phyloP scores from a whole-genome alignment of 2,329 filamentous ascomycete genomes.

The Thielaviopsis euricoi region DNA sequence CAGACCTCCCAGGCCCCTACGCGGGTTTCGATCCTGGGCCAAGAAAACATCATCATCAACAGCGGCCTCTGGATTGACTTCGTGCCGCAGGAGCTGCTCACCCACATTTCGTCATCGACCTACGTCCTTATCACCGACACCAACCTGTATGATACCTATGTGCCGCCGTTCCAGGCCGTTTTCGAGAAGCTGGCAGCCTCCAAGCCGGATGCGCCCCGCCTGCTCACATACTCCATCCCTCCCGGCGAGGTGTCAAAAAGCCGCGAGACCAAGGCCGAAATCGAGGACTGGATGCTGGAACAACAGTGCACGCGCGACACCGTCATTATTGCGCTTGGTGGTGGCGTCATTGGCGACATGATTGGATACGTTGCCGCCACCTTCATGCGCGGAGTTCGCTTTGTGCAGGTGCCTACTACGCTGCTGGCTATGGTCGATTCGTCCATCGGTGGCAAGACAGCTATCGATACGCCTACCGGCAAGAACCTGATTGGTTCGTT shows the following conservation, averaged over 20 bases:
- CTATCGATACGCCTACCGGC: constrained; percentile 87
- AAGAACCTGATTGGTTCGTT: constrained; percentile 95
- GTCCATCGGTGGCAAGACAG: constrained; percentile 94
- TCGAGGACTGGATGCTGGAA: constrained; percentile 93
- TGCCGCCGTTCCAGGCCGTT: constrained; percentile 48
- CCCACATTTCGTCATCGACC: constrained; percentile 65
- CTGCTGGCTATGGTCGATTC: constrained; percentile 96
- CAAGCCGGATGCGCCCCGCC: constrained; percentile 35
- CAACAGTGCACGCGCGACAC: constrained; percentile 90
- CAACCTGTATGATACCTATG: constrained; percentile 69
- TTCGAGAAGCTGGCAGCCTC: constrained; percentile 19
- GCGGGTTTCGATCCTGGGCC: constrained; percentile 59
- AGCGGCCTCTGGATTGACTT: constrained; percentile 78
- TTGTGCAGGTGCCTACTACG: constrained; percentile 92
- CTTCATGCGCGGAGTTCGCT: constrained; percentile 94
- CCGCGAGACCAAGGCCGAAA: constrained; percentile 80
- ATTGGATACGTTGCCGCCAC: constrained; percentile 94
- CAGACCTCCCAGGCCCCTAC: constrained; percentile 2
- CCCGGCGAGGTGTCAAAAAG: constrained; percentile 91
- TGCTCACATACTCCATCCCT: constrained; percentile 73
- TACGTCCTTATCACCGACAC: constrained; percentile 96
- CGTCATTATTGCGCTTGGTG: constrained; percentile 84
- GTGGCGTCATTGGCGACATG: constrained; percentile 95
- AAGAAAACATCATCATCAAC: constrained; percentile 81
- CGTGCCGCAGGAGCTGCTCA: constrained; percentile 64